Evolutionary conservation across 352 stramenopile genomes (phyloP), one percentile per base, ranked within the genome.

Genomic region (Phytopythium ostracodes): DNA sequence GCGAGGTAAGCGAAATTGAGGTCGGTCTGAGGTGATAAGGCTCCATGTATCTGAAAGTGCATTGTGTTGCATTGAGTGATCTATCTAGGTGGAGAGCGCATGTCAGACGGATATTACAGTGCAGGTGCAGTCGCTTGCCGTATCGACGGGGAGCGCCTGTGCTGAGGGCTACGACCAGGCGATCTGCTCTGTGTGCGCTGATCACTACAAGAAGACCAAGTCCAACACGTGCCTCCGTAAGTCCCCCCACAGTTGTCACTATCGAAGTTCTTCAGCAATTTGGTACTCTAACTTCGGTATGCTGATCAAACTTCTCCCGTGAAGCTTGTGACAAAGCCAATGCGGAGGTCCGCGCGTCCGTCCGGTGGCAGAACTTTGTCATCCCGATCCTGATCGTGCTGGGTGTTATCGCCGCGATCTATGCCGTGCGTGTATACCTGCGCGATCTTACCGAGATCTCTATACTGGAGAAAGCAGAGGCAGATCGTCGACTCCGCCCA

Each of bases 281-380:
- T n/a, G n/a, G n/a, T n/a, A n/a, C n/a, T n/a, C n/a, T n/a, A n/a
- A n/a, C n/a, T n/a, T n/a, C n/a, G n/a, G n/a, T n/a, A n/a, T n/a
- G n/a, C n/a, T n/a, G n/a, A 52, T 43, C 27, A 14, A 50, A 49
- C 20, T 27, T 52, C n/a, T 15, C 25, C 4, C 46, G 20, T 64
- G 15, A 62, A 90, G 78, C 76, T 11, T 92, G 83, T 35, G 56
- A 76, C n/a, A 27, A 79, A 27, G 83, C 67, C 12, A 90, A 78
- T 38, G 69, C 72, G 4, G 20, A 86, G 62, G 70, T 82, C 22
- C 75, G 79, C 18, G 60, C 72, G 15, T 81, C 78, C 11, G 67
- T 90, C 52, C 69, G 67, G 38, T 90, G 78, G 81, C 81, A 88
- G 31, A 90, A 88, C 47, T 92, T 92, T 60, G 74, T 92, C 8